These are phyloP conservation scores for Plasmodium vinckei DNA, from an alignment of 169 alveolate species.

Conservation along the genomic window DNA sequence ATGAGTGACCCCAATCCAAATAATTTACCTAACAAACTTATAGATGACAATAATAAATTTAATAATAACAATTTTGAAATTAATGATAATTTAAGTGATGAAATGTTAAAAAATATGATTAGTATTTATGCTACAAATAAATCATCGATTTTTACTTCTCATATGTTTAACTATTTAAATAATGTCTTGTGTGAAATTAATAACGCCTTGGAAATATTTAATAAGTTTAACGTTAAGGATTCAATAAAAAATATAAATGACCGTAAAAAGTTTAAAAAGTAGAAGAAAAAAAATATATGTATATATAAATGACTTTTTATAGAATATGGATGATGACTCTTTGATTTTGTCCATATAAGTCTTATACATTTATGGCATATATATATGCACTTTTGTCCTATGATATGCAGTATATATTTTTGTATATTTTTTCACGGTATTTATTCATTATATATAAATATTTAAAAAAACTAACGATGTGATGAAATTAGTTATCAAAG, in stretches of 20 bases:
- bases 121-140: constrained; percentile 65
- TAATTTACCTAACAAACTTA: not conserved
- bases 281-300: not conserved
- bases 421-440: not conserved
- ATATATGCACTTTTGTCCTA: not conserved
- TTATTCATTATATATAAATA: no score
- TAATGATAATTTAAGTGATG: constrained; percentile 67
- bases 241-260: constrained; percentile 32
- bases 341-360: not conserved
- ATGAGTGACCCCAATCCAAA: not conserved
- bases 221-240: constrained; percentile 42
- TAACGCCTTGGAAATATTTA: constrained; percentile 59
- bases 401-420: not conserved
- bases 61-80: constrained; percentile 13
- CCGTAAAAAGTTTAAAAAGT: constrained; percentile 5
- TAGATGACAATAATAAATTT: not conserved
- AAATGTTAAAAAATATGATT: constrained; percentile 62
- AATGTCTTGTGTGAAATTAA: constrained; percentile 70
- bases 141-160: constrained; percentile 73
- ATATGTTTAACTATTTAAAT: constrained; percentile 58
- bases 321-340: constrained; percentile 11
- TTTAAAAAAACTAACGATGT: no score
- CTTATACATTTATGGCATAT: not conserved
- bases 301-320: not conserved
- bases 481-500: not conserved